Base-by-base conservation (phyloP, 306 rosid genomes). In the Trichosanthes truncata region DNA sequence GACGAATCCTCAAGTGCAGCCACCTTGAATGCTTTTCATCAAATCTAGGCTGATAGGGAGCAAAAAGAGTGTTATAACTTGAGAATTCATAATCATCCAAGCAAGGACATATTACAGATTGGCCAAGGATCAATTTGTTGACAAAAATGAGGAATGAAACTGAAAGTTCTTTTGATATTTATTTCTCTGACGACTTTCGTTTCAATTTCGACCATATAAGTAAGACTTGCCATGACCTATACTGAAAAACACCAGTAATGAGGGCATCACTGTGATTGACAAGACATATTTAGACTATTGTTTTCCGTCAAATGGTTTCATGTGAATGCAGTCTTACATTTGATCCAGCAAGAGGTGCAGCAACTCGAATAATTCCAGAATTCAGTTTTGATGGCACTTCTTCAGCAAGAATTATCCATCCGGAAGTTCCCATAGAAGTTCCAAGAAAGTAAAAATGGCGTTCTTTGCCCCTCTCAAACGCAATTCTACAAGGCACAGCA, bases 391-490 rank as follows among this genome's bases (percentile, higher is more conserved):
- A 80, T 33, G 97, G 97, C 79, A 86, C 84, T 66, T 87, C 93
- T 80, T 95, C 98, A 18, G 97, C 97, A 78, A 95, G 91, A 79
- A 87, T 80, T 48, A 89, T 84, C 97, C 97, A 92, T 49, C 98
- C 98, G 38, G 91, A 89, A 77, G 85, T 82, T 86, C 97, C 97
- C 62, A 59, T 76, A 53, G 97, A 88, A 80, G 88, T 60, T 67
- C 97, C 92, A 81, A 90, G 84, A 77, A 95, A 89, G 87, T 36
- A 84, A 81, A 95, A 85, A 69, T 89, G 91, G 21, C 90, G 90
- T 57, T 92, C 97, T 83, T 87, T 95, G 60, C 98, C 97, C 83
- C 91, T 89, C 91, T 91, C 97, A 53, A 95, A 95, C 14, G 97
- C 91, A 82, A 95, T 91, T 87, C 96, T 89, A 84, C 98, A 95